Evolutionary conservation across 805 yeast species (phyloP).

Genomic region (Candida incommunis): DNA sequence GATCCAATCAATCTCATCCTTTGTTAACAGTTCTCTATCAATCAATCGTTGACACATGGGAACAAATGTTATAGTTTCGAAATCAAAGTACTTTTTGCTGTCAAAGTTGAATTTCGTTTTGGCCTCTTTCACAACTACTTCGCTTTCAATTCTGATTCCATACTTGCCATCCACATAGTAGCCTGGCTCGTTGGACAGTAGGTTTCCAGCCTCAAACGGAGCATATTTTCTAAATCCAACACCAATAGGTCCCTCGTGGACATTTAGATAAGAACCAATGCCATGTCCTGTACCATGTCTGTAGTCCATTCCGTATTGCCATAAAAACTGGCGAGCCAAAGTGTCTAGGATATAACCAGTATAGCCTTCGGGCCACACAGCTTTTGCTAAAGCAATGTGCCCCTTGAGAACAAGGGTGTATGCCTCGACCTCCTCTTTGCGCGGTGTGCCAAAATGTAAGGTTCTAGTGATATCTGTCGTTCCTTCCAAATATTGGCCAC

Average conservation of each 20-base stretch:
- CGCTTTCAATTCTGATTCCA: conserved; percentile 85
- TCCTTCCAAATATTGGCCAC: conserved; percentile 86
- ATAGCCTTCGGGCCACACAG: conserved; percentile 63
- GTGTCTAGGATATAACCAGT: conserved; percentile 68
- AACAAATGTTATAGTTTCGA: conserved; percentile 71
- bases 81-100: conserved; percentile 44
- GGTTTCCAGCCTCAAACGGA: conserved; percentile 50
- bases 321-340: conserved; percentile 69
- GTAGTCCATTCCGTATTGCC: conserved; percentile 74
- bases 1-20: conserved; percentile 53
- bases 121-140: conserved; percentile 39
- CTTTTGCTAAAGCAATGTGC: conserved; percentile 70
- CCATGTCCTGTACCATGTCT: conserved; percentile 98
- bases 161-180: conserved; percentile 79
- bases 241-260: conserved; percentile 90
- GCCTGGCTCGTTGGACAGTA: conserved; percentile 89
- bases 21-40: conserved; percentile 37
- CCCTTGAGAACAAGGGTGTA: conserved; percentile 87
- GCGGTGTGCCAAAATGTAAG: conserved; percentile 48
- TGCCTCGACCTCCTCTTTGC: conserved; percentile 41
- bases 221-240: conserved; percentile 44
- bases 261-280: conserved; percentile 80
- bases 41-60: conserved; percentile 76
- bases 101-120: conserved; percentile 32
- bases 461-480: conserved; percentile 95